These are phyloP conservation scores for Aspergillus tamarii DNA, from an alignment of 2,329 filamentous ascomycete genomes.

Conservation along the genomic window DNA sequence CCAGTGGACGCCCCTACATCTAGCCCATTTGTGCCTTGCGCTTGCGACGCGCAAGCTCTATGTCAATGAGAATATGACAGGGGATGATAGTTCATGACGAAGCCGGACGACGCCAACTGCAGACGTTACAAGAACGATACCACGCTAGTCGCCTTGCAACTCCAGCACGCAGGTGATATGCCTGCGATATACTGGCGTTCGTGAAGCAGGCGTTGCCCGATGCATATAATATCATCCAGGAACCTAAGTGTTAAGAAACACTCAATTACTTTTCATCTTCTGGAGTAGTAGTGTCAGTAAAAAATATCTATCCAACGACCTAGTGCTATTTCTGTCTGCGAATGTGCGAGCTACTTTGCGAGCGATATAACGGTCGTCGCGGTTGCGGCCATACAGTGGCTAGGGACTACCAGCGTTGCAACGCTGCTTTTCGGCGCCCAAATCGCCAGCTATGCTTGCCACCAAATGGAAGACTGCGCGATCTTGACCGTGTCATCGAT, in stretches of 20 bases:
- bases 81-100: neutral
- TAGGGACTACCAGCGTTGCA: neutral
- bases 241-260: neutral
- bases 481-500: neutral
- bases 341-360: neutral
- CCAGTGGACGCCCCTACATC: neutral
- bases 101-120: neutral
- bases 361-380: neutral
- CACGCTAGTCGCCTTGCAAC: neutral
- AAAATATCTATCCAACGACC: neutral
- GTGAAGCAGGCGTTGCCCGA: neutral
- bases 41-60: neutral
- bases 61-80: neutral
- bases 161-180: neutral
- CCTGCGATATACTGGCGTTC: neutral
- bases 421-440: neutral
- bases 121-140: neutral
- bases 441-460: neutral
- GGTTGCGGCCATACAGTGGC: neutral
- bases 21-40: neutral
- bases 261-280: neutral
- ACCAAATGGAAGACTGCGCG: neutral
- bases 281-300: accelerated
- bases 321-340: neutral
- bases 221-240: neutral